Conservation (phyloP, 2,329 filamentous ascomycete genomes). For the Lachnellula hyalina region DNA sequence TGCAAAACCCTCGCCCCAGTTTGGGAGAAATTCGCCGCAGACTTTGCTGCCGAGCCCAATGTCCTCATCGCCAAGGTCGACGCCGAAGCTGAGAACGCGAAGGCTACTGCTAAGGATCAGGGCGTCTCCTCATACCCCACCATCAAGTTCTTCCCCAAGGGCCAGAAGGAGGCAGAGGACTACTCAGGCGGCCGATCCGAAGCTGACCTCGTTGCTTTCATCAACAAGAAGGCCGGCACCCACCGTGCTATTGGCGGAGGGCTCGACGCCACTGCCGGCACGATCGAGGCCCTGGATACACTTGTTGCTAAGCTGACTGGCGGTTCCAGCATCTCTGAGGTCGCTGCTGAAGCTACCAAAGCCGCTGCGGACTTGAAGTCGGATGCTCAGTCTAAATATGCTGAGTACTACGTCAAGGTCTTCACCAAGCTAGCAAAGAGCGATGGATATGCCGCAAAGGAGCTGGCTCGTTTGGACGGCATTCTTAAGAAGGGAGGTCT, state of each 20-base stretch:
- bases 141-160: conserved; percentile 94
- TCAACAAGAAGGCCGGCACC: conserved; percentile 87
- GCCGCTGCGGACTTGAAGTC: conserved; percentile 61
- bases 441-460: conserved; percentile 76
- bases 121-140: conserved; percentile 87
- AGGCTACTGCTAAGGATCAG: conserved; percentile 68
- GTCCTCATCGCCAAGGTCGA: conserved; percentile 94
- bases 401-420: conserved; percentile 90
- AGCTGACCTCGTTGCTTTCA: conserved; percentile 67
- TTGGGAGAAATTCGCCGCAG: conserved; percentile 81
- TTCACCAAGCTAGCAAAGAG: conserved; percentile 79
- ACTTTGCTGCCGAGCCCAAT: conserved; percentile 70
- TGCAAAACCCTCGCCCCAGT: conserved; percentile 90
- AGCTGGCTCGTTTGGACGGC: conserved; percentile 72
- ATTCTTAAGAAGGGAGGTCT: conserved; percentile 83
- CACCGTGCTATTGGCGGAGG: conserved; percentile 77
- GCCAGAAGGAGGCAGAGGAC: conserved; percentile 62
- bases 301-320: conserved; percentile 71
- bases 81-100: conserved; percentile 81
- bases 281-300: conserved; percentile 70
- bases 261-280: conserved; percentile 74
- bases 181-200: conserved; percentile 77
- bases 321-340: conserved; percentile 51
- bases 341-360: conserved; percentile 67
- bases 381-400: conserved; percentile 65